These are phyloP conservation scores for Arachis stenosperma DNA, from an alignment of 306 rosid species.

Conservation along the genomic window DNA sequence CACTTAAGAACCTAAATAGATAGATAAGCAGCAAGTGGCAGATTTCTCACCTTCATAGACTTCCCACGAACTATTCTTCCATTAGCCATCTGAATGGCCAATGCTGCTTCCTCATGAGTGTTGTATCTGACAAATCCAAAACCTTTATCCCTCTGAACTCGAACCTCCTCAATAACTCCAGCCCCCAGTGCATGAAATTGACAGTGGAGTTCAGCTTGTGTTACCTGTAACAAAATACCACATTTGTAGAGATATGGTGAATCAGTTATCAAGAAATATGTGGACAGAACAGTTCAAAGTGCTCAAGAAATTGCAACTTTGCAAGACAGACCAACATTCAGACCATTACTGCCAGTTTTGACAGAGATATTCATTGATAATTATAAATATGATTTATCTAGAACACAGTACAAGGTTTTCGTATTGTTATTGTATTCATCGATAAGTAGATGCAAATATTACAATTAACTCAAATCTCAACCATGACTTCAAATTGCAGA, in stretches of 20 bases:
- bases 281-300: slow-evolving; percentile 30
- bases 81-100: slow-evolving; percentile 69
- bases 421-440: not conserved
- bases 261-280: slow-evolving; percentile 17
- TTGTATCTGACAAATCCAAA: slow-evolving; percentile 70
- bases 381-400: not conserved
- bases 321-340: slow-evolving; percentile 17
- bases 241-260: slow-evolving; percentile 20
- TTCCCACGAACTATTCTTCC: slow-evolving; percentile 63
- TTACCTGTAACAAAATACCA: slow-evolving; percentile 49
- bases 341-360: slow-evolving; percentile 15
- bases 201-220: slow-evolving; percentile 64
- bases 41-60: slow-evolving; percentile 56
- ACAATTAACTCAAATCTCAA: not conserved
- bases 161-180: slow-evolving; percentile 68
- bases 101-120: slow-evolving; percentile 62
- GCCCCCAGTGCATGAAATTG: slow-evolving; percentile 63
- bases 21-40: slow-evolving; percentile 34
- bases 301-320: not conserved
- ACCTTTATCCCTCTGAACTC: slow-evolving; percentile 69
- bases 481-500: slow-evolving; percentile 6
- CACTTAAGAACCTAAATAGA: not conserved
- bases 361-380: slow-evolving; percentile 18
- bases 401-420: no score
- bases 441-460: slow-evolving; percentile 23